phyloP scores from a whole-genome alignment of 352 stramenopile species.

The Pythium grandisporangium region DNA sequence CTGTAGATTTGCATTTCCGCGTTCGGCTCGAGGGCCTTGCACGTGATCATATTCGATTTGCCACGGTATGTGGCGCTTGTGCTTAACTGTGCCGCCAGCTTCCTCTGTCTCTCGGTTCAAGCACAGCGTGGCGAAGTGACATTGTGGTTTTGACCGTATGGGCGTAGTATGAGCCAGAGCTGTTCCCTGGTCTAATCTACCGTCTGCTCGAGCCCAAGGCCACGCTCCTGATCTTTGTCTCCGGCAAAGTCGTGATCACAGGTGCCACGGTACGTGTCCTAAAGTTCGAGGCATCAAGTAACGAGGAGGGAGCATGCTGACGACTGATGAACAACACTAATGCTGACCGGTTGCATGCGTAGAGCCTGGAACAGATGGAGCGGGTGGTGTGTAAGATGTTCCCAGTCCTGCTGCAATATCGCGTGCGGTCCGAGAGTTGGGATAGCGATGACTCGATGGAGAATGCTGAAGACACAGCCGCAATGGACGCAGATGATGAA shows the following conservation, averaged over 20 bases:
- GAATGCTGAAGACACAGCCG: background rate
- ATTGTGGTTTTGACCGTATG: background rate
- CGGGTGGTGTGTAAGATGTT: slow-evolving; percentile 19
- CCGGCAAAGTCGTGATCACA: slow-evolving; percentile 96
- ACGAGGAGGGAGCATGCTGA: background rate
- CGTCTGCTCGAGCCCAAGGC: slow-evolving; percentile 89
- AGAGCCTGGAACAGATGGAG: slow-evolving; percentile 14
- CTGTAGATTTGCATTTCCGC: slow-evolving; percentile 87
- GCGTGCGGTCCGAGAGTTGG: slow-evolving; percentile 3
- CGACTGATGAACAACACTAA: too few relatives aligned
- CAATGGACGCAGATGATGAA: slow-evolving; percentile 3
- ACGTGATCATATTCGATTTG: slow-evolving; percentile 46
- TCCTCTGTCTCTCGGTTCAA: too few relatives aligned
- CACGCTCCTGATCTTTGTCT: slow-evolving; percentile 97
- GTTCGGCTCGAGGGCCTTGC: slow-evolving; percentile 67
- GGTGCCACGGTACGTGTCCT: slow-evolving; percentile 63
- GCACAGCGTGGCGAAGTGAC: too few relatives aligned
- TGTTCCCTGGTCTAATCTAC: slow-evolving; percentile 98
- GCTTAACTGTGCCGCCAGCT: too few relatives aligned
- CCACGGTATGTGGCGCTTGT: slow-evolving; percentile 32
- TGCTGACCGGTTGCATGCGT: too few relatives aligned
- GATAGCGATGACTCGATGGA: slow-evolving; percentile 5
- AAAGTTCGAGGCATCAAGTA: background rate
- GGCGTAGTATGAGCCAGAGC: slow-evolving; percentile 91
- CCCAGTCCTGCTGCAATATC: slow-evolving; percentile 19